Base-by-base conservation (phyloP, 192 early-diverging fungal genomes). In the Coemansia sp. region DNA sequence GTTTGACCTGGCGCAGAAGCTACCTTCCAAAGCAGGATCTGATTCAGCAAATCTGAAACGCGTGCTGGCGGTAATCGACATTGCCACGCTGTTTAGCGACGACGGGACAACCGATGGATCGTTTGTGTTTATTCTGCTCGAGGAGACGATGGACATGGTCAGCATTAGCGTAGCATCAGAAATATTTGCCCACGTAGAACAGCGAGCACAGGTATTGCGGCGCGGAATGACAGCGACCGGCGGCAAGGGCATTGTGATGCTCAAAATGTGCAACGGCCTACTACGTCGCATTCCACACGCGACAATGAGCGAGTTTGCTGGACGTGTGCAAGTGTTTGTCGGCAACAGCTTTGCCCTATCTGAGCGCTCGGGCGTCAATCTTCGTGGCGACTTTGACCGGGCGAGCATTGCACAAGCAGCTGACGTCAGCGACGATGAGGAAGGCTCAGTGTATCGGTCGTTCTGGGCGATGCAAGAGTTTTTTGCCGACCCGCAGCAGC, bases 311-410 rank as follows among this genome's bases (percentile, higher is more conserved):
- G 87, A 85, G 35, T 88, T 89, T 61, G 89, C 88, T 59, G 94
- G 96, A 1, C 88, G 94, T n/a, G 91, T 98, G 24, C 76, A 94
- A 53, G 84, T 95, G 55, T 92, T 94, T 65, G 84, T 98, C 2
- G 88, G 94, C 11, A 92, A 87, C 58, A 87, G 88, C 15, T 94
- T 91, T 51, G 85, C 96, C 15, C 80, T 98, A 25, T 85, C 85
- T 1, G 96, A 98, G 70, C 88, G 93, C 23, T 94, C 93, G 0
- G 91, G 90, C 68, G 93, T 96, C 56, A 98, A 98, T 45, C 69
- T 93, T 43, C 82, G 87, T 5, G 96, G 96, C 49, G 90, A 95
- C 58, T 94, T 93, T 77, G 91, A 94, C 69, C 74, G 11, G 88
- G 90, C 41, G 88, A 91, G 58, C 62, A 65, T 41, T 88, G 89